Percentiles rank a stretch among this genome's conserved stretches.
Conservation (phyloP, 2,329 filamentous ascomycete genomes). For the Aspergillus melleus region DNA sequence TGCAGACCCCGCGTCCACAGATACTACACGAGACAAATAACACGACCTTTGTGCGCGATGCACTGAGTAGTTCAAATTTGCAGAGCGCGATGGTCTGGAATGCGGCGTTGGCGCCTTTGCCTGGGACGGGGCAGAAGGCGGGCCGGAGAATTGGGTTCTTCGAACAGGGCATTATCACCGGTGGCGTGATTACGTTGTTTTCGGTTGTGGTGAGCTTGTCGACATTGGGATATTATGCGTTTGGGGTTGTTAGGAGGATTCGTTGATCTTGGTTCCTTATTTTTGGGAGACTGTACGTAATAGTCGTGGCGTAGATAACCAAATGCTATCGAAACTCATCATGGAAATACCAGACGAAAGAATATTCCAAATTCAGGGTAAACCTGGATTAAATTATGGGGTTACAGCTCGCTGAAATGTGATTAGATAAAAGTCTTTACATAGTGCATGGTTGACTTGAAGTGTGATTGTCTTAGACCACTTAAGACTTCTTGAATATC, state of each 20-base stretch:
- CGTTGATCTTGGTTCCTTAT: background rate
- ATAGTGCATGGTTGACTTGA: no score
- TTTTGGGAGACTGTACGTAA: background rate
- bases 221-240: conserved; percentile 28
- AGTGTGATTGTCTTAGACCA: no score
- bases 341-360: no score
- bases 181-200: conserved; percentile 22
- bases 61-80: conserved; percentile 16
- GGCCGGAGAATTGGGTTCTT: conserved; percentile 48
- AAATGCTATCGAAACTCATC: no score
- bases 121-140: conserved; percentile 23
- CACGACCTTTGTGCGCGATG: conserved; percentile 10
- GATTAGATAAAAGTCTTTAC: no score
- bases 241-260: conserved; percentile 17
- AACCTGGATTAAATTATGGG: no score
- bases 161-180: conserved; percentile 48
- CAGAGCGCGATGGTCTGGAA: conserved; percentile 23
- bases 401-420: no score
- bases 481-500: no score
- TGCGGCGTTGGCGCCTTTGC: conserved; percentile 38
- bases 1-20: conserved; percentile 49
- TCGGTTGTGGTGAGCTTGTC: conserved; percentile 23
- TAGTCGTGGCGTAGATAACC: no score
- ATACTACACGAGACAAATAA: conserved; percentile 30
- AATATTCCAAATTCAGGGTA: no score